These are phyloP conservation scores for Trichoderma orchidacearum DNA, from an alignment of 495 filamentous ascomycete species.

Conservation along the genomic window DNA sequence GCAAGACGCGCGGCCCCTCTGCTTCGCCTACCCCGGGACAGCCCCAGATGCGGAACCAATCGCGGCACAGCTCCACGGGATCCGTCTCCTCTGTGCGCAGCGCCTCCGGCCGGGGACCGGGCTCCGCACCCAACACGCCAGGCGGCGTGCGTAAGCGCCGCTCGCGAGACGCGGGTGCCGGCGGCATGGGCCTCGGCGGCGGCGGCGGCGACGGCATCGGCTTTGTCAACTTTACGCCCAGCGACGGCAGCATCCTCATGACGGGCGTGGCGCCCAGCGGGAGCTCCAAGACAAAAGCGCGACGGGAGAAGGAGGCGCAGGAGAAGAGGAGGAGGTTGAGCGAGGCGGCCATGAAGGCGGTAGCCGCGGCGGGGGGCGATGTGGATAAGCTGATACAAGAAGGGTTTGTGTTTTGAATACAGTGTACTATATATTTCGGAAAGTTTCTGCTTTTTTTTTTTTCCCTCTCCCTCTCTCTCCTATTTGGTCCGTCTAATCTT, in stretches of 20 bases:
- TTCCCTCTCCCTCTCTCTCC: not conserved
- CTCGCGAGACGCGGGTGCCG: not conserved
- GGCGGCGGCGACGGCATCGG: constrained; percentile 7
- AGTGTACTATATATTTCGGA: not conserved
- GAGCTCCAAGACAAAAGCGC: constrained; percentile 82
- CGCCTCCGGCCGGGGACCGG: not conserved
- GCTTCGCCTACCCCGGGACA: not conserved
- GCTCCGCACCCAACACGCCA: constrained; percentile 1
- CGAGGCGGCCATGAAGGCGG: constrained; percentile 57
- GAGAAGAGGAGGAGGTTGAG: constrained; percentile 66
- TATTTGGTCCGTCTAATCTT: not conserved
- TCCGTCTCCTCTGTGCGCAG: constrained; percentile 2
- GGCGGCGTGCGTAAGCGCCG: constrained; percentile 3
- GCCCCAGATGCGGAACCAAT: not conserved
- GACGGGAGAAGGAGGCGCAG: constrained; percentile 71
- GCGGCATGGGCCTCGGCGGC: not conserved
- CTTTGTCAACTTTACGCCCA: constrained; percentile 88
- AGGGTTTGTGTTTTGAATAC: constrained; percentile 14
- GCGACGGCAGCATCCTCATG: constrained; percentile 67
- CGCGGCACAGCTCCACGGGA: constrained; percentile 1
- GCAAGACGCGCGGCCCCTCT: not conserved
- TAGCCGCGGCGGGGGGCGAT: constrained; percentile 72
- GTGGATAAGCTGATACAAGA: constrained; percentile 26
- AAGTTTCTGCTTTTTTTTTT: not conserved
- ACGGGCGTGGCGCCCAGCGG: constrained; percentile 86